Evolutionary conservation across 805 yeast genomes (phyloP).

Genomic region (Candida ortonii): DNA sequence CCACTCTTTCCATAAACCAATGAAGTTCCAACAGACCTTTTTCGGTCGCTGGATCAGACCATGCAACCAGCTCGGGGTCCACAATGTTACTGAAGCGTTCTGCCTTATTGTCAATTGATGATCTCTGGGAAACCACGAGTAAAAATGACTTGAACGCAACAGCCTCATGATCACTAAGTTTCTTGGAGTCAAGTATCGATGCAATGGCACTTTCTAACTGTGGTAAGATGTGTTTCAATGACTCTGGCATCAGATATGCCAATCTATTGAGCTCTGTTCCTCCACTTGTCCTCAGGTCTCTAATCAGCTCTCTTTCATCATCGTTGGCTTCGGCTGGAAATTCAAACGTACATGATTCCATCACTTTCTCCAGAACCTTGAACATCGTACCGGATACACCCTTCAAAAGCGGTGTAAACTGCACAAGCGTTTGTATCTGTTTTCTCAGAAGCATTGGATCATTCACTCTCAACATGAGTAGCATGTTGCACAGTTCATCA

Average conservation of each 20-base stretch:
- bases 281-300: constrained; percentile 86
- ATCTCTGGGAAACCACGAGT: constrained; percentile 85
- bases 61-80: constrained; percentile 86
- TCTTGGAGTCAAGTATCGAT: constrained; percentile 60
- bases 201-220: constrained; percentile 83
- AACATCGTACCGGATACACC: constrained; percentile 75
- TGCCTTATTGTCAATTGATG: constrained; percentile 63
- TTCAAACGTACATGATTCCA: constrained; percentile 79
- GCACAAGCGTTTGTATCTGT: constrained; percentile 88
- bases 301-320: constrained; percentile 72
- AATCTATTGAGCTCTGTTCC: constrained; percentile 93
- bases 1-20: constrained; percentile 98
- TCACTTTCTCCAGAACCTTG: constrained; percentile 77
- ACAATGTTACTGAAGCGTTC: constrained; percentile 83
- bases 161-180: constrained; percentile 84
- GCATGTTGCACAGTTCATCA: constrained; percentile 68
- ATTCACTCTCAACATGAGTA: constrained; percentile 69
- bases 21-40: constrained; percentile 86
- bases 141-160: constrained; percentile 92
- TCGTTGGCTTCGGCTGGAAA: constrained; percentile 58
- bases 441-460: constrained; percentile 82
- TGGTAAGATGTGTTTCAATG: constrained; percentile 72
- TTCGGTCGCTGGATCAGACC: constrained; percentile 90
- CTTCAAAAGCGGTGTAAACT: constrained; percentile 86
- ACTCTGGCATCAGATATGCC: constrained; percentile 93